A percentile compares a stretch with the other conserved stretches of the same genome.
Conservation (phyloP, 2,329 filamentous ascomycete species). For the Diaporthe sp. region DNA sequence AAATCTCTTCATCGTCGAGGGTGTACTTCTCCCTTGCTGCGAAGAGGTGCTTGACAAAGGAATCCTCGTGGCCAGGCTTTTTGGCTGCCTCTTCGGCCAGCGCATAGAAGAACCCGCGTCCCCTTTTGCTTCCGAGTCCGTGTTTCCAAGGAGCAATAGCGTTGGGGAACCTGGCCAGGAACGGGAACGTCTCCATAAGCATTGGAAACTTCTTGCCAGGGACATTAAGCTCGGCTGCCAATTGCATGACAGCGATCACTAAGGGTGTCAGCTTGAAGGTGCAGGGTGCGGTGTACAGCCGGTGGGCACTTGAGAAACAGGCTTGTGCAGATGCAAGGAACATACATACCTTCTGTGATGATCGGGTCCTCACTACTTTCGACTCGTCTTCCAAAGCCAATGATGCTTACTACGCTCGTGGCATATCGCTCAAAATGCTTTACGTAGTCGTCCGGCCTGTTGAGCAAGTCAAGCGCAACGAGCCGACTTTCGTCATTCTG, state of each 20-base stretch:
- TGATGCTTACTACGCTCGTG: slow-evolving; percentile 67
- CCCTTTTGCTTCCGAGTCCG: slow-evolving; percentile 61
- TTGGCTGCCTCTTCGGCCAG: slow-evolving; percentile 64
- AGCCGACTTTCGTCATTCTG: slow-evolving; percentile 72
- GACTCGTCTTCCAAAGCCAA: slow-evolving; percentile 69
- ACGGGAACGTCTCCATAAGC: slow-evolving; percentile 69
- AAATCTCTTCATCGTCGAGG: slow-evolving; percentile 60
- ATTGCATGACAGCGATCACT: slow-evolving; percentile 70
- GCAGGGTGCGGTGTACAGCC: not conserved
- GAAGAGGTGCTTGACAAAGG: slow-evolving; percentile 63
- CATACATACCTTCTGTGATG: slow-evolving; percentile 60
- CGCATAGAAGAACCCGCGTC: slow-evolving; percentile 65
- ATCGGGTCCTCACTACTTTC: slow-evolving; percentile 66
- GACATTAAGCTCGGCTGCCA: slow-evolving; percentile 69
- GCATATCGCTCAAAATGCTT: slow-evolving; percentile 68
- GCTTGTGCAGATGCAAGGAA: not conserved
- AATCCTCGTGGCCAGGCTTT: slow-evolving; percentile 53
- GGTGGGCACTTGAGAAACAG: not conserved
- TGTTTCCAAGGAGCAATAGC: slow-evolving; percentile 65
- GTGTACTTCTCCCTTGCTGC: slow-evolving; percentile 61
- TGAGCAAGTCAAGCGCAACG: slow-evolving; percentile 65
- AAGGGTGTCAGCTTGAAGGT: not conserved
- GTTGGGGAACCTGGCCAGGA: slow-evolving; percentile 62
- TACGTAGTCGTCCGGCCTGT: slow-evolving; percentile 61
- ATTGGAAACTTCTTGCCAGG: slow-evolving; percentile 68